phyloP scores from a whole-genome alignment of 202 grass and related monocot genomes.

The Schoenoplectus triqueter region DNA sequence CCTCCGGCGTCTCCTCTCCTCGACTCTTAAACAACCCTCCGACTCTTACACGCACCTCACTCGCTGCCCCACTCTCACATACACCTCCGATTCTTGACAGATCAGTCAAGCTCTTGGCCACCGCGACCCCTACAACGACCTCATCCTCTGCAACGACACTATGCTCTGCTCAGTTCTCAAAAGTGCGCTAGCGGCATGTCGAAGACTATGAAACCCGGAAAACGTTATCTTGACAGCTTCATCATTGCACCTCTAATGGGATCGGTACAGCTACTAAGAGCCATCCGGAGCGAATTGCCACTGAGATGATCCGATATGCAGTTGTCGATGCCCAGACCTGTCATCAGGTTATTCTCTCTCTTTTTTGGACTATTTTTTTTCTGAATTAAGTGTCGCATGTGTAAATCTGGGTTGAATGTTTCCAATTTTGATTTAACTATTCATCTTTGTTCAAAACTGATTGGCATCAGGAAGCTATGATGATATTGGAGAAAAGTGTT shows the following conservation, averaged over 20 bases:
- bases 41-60: too few relatives aligned
- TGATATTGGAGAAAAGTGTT: constrained; percentile 87
- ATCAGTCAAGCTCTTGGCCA: too few relatives aligned
- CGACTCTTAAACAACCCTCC: too few relatives aligned
- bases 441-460: constrained; percentile 16
- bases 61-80: too few relatives aligned
- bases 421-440: neutral
- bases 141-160: neutral
- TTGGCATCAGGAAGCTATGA: constrained; percentile 65
- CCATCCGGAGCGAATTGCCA: constrained; percentile 59
- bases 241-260: constrained; percentile 20
- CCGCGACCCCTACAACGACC: too few relatives aligned
- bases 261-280: constrained; percentile 29
- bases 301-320: constrained; percentile 83
- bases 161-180: constrained; percentile 34
- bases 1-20: too few relatives aligned
- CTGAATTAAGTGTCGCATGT: neutral
- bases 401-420: neutral
- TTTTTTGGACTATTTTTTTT: neutral
- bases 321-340: constrained; percentile 52
- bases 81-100: too few relatives aligned
- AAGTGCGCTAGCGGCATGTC: constrained; percentile 6
- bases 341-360: constrained; percentile 50
- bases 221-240: neutral
- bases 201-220: neutral